These are phyloP conservation scores for Citrullus mucosospermus DNA, from an alignment of 306 rosid species.

Conservation along the genomic window DNA sequence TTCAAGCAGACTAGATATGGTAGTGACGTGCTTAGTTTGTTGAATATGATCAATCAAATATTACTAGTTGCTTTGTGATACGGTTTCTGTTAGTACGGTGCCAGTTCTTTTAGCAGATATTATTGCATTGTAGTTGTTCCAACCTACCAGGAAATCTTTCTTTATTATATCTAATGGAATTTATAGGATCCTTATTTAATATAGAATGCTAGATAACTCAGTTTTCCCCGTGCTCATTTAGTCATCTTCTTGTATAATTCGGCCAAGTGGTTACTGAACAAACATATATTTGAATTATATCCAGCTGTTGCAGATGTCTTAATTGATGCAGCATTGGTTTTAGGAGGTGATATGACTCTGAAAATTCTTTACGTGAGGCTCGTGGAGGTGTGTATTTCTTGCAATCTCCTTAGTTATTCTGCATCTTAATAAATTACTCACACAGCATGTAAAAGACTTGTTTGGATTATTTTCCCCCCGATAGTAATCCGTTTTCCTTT, in stretches of 20 bases:
- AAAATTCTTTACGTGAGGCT: conserved; percentile 78
- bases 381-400: conserved; percentile 56
- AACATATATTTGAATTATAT: conserved; percentile 14
- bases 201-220: not conserved
- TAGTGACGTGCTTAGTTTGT: conserved; percentile 28
- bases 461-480: not conserved
- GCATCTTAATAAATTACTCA: not conserved
- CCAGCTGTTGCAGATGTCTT: conserved; percentile 98
- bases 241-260: not conserved
- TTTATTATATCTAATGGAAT: not conserved
- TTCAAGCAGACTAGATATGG: conserved; percentile 98
- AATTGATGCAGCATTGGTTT: conserved; percentile 93
- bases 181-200: not conserved
- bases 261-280: not conserved
- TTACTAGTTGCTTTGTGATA: not conserved
- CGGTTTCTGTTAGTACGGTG: not conserved
- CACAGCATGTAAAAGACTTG: not conserved
- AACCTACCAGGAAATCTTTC: not conserved
- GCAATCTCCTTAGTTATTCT: not conserved
- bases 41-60: not conserved
- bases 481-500: not conserved
- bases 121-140: not conserved
- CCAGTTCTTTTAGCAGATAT: not conserved
- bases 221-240: not conserved
- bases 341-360: conserved; percentile 82